phyloP scores from a whole-genome alignment of 2,329 filamentous ascomycete species.

The Clonostachys solani region DNA sequence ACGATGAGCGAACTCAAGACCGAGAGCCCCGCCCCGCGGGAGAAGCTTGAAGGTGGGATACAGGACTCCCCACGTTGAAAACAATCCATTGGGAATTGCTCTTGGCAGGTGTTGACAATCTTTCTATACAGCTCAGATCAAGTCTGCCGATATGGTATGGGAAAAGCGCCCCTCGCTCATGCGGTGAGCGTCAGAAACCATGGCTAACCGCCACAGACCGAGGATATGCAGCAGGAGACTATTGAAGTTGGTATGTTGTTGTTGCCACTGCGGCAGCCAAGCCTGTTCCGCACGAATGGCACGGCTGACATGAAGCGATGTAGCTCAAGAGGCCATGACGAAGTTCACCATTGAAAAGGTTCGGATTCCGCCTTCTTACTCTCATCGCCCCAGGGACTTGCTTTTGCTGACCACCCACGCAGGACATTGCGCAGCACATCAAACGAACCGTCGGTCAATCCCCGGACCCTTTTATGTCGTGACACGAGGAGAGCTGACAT shows the following conservation, averaged over 20 bases:
- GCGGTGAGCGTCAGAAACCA: neutral
- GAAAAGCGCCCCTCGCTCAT: neutral
- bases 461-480: neutral
- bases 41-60: constrained; percentile 72
- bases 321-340: constrained; percentile 59
- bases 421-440: constrained; percentile 96
- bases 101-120: no score
- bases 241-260: constrained; percentile 83
- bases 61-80: neutral
- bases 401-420: constrained; percentile 10
- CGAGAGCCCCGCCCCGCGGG: constrained; percentile 49
- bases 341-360: constrained; percentile 62
- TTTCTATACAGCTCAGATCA: constrained; percentile 75
- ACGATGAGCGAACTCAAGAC: constrained; percentile 33
- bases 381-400: neutral
- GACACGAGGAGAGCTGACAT: neutral
- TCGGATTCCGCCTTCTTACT: constrained; percentile 4
- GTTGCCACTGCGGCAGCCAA: neutral
- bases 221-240: constrained; percentile 94
- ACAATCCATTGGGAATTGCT: neutral
- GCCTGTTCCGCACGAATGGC: neutral
- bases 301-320: constrained; percentile 14
- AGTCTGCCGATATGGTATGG: constrained; percentile 96
- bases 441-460: constrained; percentile 72
- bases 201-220: constrained; percentile 58